Evolutionary conservation across 2,329 filamentous ascomycete species (phyloP), one percentile per base, ranked within the genome.

Genomic region (Penicillium sp.): DNA sequence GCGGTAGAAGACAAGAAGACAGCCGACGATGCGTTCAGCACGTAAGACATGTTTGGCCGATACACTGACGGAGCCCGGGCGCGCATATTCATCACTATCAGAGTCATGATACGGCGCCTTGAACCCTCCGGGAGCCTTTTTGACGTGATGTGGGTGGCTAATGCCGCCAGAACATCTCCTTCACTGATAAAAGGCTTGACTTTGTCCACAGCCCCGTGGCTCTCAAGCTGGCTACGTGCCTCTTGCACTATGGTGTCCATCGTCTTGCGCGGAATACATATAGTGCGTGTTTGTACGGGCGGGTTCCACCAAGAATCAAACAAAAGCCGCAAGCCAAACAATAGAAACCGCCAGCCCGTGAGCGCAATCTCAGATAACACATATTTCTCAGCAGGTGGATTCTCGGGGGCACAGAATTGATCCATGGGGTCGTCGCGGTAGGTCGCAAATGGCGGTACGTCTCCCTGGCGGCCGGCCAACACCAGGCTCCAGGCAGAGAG

Each of bases 401-500:
- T 16, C 18, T 30, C 16, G 11, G 23, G 42, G 23, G 9, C 38
- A 20, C 20, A 26, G 5, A 49, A 35, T 21, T 35, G 18, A 40
- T 52, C 35, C 49, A 43, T 52, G 9, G 18, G 18, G 42, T 52
- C 49, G 21, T 52, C 49, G 18, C 11, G 35, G 26, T 40, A 28
- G 6, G n/a, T 23, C 3, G 35, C 23, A 18, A 52, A 52, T 45
- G 49, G 49, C 18, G 49, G 49, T n/a, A 52, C 49, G 18, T 40
- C n/a, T 26, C 35, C 49, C 35, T 11, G 49, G 33, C 23, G 33
- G n/a, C 35, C 35, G 7, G 49, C 49, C 35, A 52, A 21, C n/a
- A 52, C 23, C 20, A 52, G 35, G 18, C 38, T 52, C 49, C 49
- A 52, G 11, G 49, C 49, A n/a, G 33, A 20, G 18, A 52, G 24